phyloP scores from a whole-genome alignment of 2,329 filamentous ascomycete genomes.

The Chaetomium sp. region DNA sequence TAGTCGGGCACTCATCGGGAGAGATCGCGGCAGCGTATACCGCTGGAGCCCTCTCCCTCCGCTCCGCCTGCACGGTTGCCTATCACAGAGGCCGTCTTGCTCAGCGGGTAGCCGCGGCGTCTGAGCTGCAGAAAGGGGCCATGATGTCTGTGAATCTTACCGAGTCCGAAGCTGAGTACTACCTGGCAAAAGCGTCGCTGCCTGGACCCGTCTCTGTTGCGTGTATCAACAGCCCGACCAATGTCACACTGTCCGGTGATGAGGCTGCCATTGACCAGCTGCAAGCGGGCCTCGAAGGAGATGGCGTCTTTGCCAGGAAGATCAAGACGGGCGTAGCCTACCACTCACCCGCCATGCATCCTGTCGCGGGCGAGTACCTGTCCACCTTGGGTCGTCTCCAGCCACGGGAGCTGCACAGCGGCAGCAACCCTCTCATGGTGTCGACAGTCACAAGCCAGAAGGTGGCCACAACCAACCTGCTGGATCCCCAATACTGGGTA shows the following conservation, averaged over 20 bases:
- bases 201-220: conserved; percentile 35
- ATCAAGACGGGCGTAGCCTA: conserved; percentile 42
- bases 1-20: no score
- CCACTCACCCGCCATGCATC: conserved; percentile 27
- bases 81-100: conserved; percentile 39
- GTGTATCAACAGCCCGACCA: conserved; percentile 41
- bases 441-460: conserved; percentile 2
- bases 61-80: conserved; percentile 40
- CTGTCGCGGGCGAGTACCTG: background rate
- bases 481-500: conserved; percentile 7
- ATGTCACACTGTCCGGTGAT: conserved; percentile 39
- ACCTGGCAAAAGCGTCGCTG: conserved; percentile 17
- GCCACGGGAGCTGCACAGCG: background rate
- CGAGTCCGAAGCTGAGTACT: no score
- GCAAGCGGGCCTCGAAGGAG: conserved; percentile 22
- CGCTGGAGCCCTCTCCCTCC: conserved; percentile 33
- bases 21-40: no score
- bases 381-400: background rate
- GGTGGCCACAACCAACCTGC: background rate
- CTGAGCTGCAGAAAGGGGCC: background rate
- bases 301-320: conserved; percentile 21
- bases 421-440: conserved; percentile 1
- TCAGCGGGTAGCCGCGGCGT: conserved; percentile 21
- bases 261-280: conserved; percentile 35
- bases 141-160: conserved; percentile 36